A percentile compares a stretch with the other conserved stretches of the same genome.
Conservation (phyloP, 371 early-diverging fungal species). For the Encephalitozoon cuniculi region DNA sequence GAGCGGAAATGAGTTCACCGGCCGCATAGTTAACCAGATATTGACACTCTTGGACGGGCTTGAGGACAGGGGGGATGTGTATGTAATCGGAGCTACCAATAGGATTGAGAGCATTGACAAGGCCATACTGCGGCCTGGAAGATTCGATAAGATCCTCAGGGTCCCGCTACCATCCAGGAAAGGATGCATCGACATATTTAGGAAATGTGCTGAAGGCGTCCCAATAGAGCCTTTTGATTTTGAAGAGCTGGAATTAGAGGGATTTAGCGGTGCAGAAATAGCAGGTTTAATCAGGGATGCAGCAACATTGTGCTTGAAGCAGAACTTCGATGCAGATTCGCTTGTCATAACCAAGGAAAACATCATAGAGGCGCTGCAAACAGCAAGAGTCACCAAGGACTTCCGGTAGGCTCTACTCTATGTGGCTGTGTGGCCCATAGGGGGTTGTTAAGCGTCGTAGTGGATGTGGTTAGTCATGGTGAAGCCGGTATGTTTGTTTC, state of each 20-base stretch:
- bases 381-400: background rate
- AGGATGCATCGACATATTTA: constrained; percentile 61
- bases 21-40: constrained; percentile 86
- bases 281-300: constrained; percentile 56
- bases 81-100: constrained; percentile 91
- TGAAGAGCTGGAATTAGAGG: constrained; percentile 38
- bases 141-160: constrained; percentile 85
- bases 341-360: background rate
- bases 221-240: constrained; percentile 48
- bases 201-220: constrained; percentile 45
- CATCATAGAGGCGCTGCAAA: background rate
- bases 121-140: constrained; percentile 93
- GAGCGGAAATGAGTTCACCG: constrained; percentile 62
- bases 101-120: constrained; percentile 86
- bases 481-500: background rate
- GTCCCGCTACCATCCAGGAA: constrained; percentile 69
- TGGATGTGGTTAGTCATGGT: background rate
- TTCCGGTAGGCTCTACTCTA: background rate
- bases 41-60: constrained; percentile 94
- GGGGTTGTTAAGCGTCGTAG: no score
- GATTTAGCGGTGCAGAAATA: constrained; percentile 59
- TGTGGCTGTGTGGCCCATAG: no score
- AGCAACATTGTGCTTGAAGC: constrained; percentile 49
- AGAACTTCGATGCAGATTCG: constrained; percentile 32
- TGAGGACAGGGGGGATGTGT: constrained; percentile 67